phyloP scores from a whole-genome alignment of 257 asterid species.

The Dorcoceras hygrometricum region DNA sequence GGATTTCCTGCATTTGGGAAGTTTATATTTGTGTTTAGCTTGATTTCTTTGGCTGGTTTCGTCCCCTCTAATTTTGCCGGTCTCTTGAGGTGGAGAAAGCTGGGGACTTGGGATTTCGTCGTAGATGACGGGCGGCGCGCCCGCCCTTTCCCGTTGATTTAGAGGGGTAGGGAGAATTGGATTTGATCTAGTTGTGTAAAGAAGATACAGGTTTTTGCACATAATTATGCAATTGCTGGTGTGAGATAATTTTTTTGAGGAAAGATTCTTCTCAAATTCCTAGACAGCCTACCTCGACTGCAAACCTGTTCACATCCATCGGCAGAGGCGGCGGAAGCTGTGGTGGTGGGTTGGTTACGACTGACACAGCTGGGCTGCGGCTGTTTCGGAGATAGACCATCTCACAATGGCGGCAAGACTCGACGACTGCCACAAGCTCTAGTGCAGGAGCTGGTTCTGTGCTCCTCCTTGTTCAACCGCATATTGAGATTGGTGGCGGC shows the following conservation, averaged over 20 bases:
- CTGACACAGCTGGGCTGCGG: conserved; percentile 78
- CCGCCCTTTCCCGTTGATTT: conserved; percentile 93
- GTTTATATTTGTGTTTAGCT: conserved; percentile 2
- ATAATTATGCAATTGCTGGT: conserved; percentile 22
- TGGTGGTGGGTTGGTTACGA: conserved; percentile 47
- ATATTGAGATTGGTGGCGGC: too few species aligned
- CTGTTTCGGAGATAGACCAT: conserved; percentile 57
- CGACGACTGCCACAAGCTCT: not conserved
- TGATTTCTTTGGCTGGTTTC: conserved; percentile 13
- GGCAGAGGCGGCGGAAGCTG: conserved; percentile 35
- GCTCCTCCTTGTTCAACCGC: too few species aligned
- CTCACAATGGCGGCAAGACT: conserved; percentile 71
- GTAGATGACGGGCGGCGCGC: conserved; percentile 86
- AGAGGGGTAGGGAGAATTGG: conserved; percentile 82
- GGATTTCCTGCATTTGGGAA: conserved; percentile 26
- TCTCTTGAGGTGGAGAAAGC: conserved; percentile 30
- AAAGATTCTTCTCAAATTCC: conserved; percentile 50
- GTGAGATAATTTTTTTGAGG: conserved; percentile 13
- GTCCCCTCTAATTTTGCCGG: not conserved
- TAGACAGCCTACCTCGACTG: conserved; percentile 61
- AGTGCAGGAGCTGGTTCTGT: too few species aligned
- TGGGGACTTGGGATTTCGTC: conserved; percentile 28
- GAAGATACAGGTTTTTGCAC: conserved; percentile 22
- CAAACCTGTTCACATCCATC: conserved; percentile 78
- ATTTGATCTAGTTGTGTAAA: conserved; percentile 35